These are phyloP conservation scores for Eucalyptus fibrosa DNA, from an alignment of 345 rosid species.

Conservation along the genomic window DNA sequence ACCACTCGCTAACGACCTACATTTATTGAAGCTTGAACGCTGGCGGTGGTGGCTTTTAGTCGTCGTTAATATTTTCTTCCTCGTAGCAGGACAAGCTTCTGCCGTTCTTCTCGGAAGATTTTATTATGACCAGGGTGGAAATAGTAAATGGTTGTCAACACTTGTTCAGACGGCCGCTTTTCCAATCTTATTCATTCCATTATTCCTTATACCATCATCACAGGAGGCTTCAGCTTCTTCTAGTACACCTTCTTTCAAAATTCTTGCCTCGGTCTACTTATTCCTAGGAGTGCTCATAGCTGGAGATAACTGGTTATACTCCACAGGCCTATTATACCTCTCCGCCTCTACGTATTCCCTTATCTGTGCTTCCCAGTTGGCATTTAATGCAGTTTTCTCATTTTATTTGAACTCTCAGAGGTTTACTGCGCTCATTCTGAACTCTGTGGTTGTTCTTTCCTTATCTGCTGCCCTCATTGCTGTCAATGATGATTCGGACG, in stretches of 20 bases:
- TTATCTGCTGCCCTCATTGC: conserved; percentile 64
- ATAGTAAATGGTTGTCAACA: conserved; percentile 59
- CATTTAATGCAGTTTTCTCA: conserved; percentile 69
- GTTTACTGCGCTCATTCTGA: conserved; percentile 38
- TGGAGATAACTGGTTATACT: conserved; percentile 56
- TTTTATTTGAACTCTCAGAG: conserved; percentile 70
- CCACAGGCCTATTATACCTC: conserved; percentile 64
- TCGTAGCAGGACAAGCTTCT: conserved; percentile 45
- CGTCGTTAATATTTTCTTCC: conserved; percentile 23
- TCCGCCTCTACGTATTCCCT: conserved; percentile 79
- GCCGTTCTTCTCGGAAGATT: conserved; percentile 61
- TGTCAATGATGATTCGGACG: conserved; percentile 43
- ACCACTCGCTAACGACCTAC: not conserved
- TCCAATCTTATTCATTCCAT: conserved; percentile 54
- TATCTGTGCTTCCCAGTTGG: conserved; percentile 64
- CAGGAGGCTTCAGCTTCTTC: conserved; percentile 20
- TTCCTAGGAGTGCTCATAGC: conserved; percentile 48
- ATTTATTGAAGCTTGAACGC: conserved; percentile 18
- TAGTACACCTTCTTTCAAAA: conserved; percentile 9
- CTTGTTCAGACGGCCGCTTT: conserved; percentile 56
- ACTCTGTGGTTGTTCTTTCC: conserved; percentile 53
- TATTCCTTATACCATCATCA: conserved; percentile 26
- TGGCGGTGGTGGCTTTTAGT: conserved; percentile 60
- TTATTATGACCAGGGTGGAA: conserved; percentile 59
- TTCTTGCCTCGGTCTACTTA: conserved; percentile 26